These are phyloP conservation scores for Claviceps monticola DNA, from an alignment of 2,329 filamentous ascomycete species.

Conservation along the genomic window DNA sequence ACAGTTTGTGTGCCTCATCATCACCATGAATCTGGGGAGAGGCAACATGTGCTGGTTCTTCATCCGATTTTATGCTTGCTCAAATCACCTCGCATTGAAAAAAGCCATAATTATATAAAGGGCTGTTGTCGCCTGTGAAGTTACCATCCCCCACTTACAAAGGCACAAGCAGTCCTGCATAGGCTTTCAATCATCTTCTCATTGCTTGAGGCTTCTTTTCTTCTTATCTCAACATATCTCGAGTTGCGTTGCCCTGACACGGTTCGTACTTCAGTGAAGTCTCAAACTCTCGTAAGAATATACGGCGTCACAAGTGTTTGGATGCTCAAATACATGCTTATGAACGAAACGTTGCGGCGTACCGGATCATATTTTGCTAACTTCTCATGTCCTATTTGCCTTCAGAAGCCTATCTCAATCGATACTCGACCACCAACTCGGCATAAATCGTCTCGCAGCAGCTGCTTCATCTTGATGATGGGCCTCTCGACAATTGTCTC, in stretches of 20 bases:
- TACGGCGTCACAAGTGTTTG: background rate
- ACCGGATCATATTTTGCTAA: background rate
- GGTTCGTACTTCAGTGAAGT: background rate
- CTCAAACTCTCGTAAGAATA: background rate
- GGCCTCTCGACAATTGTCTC: constrained; percentile 29
- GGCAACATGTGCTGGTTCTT: background rate
- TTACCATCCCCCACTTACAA: background rate
- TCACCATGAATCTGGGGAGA: background rate
- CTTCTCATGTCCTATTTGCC: background rate
- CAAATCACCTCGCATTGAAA: background rate
- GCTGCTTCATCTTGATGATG: constrained; percentile 27
- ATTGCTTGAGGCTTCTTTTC: background rate
- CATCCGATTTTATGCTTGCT: background rate
- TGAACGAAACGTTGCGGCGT: background rate
- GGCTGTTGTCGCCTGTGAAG: background rate
- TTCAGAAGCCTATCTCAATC: background rate
- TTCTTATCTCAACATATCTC: background rate
- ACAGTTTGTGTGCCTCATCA: background rate
- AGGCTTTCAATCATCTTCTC: background rate
- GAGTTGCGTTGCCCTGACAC: background rate
- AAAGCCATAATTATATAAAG: background rate
- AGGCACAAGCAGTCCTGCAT: background rate
- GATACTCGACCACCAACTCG: background rate
- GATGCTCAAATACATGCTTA: background rate
- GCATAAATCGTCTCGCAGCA: constrained; percentile 3